phyloP scores from a whole-genome alignment of 495 filamentous ascomycete species.

The Haplographium delicatum region DNA sequence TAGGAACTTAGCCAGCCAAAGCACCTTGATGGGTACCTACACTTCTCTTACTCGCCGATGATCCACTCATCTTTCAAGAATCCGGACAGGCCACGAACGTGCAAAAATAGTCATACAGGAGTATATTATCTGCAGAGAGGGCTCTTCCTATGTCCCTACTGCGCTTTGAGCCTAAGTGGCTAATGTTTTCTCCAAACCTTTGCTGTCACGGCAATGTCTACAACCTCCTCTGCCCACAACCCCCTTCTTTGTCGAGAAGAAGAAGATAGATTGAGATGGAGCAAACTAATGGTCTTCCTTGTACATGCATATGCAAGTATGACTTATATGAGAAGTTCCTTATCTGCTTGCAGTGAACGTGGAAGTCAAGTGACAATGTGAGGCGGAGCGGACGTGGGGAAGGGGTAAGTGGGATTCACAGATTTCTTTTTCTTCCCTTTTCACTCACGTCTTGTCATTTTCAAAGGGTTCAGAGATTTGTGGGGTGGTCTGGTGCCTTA shows the following conservation, averaged over 20 bases:
- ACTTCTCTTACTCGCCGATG: too few species aligned
- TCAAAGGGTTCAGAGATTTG: neutral
- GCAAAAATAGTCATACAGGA: neutral
- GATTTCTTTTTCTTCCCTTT: neutral
- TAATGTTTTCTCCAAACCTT: neutral
- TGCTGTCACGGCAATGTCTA: neutral
- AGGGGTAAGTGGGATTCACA: neutral
- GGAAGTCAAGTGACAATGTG: neutral
- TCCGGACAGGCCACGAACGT: neutral
- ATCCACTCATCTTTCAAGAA: too few species aligned
- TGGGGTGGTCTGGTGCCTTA: too few species aligned
- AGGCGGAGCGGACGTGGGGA: neutral
- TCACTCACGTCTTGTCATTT: neutral
- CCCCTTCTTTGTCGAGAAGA: neutral
- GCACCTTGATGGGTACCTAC: constrained; percentile 6
- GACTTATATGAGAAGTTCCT: neutral
- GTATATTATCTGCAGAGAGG: neutral
- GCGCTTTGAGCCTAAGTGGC: neutral
- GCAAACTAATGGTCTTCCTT: neutral
- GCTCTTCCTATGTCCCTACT: neutral
- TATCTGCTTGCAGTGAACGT: neutral
- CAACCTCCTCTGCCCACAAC: neutral
- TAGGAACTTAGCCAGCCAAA: too few species aligned
- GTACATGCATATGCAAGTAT: constrained; percentile 3
- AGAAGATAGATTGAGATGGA: neutral